Conservation (phyloP, 140 eudicot genomes). For the Oenanthe javanica region DNA sequence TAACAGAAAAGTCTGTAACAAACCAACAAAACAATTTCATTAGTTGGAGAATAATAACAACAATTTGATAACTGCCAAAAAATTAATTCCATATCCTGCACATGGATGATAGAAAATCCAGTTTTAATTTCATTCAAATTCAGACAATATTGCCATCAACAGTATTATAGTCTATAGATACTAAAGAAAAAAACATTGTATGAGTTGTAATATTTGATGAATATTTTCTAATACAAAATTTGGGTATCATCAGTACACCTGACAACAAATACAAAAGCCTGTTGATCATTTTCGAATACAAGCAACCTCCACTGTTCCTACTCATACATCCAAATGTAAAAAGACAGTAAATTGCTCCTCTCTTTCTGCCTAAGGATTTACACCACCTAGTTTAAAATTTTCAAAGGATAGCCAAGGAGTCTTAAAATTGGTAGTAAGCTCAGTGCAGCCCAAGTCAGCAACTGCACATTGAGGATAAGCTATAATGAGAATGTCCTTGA, state of each 20-base stretch:
- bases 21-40: too few species aligned
- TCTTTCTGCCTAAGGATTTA: slow-evolving; percentile 3
- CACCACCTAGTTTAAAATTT: background rate
- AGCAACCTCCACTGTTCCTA: background rate
- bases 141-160: background rate
- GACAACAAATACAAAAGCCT: background rate
- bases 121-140: background rate
- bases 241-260: background rate
- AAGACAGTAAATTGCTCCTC: background rate
- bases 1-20: too few species aligned
- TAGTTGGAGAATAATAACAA: background rate
- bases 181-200: background rate
- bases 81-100: too few species aligned
- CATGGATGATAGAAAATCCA: background rate
- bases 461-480: background rate
- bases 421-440: background rate
- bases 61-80: too few species aligned
- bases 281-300: background rate
- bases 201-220: background rate
- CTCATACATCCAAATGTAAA: background rate
- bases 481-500: background rate
- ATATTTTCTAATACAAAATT: slow-evolving; percentile 1
- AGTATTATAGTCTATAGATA: background rate
- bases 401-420: background rate
- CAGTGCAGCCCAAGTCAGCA: background rate